Evolutionary conservation across 805 yeast species (phyloP).

Genomic region (Saccharomyces paradoxus): DNA sequence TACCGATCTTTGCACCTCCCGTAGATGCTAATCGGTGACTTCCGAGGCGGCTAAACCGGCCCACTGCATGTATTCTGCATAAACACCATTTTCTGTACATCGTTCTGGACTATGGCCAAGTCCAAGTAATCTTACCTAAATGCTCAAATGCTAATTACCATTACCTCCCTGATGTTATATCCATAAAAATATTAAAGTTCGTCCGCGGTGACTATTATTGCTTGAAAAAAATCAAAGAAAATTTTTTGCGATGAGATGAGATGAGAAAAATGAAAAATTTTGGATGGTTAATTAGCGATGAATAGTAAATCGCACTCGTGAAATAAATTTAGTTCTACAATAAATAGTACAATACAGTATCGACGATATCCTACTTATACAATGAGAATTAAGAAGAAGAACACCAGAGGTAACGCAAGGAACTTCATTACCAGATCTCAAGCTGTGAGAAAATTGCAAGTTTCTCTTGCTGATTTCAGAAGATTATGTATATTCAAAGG

Average conservation of each 20-base stretch:
- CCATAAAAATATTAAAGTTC: background rate
- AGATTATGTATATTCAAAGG: conserved; percentile 97
- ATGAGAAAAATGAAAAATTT: conserved; percentile 14
- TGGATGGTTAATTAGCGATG: background rate
- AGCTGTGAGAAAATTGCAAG: conserved; percentile 85
- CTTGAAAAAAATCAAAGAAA: conserved; percentile 3
- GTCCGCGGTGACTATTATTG: background rate
- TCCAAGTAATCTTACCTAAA: background rate
- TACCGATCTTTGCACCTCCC: conserved; percentile 4
- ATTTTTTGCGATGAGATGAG: conserved; percentile 19
- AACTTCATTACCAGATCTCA: conserved; percentile 90
- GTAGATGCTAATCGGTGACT: background rate
- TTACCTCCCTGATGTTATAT: background rate
- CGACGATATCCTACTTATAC: background rate
- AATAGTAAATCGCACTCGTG: background rate
- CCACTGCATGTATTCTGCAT: background rate
- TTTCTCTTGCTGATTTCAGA: conserved; percentile 92
- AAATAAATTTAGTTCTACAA: background rate
- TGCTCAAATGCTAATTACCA: too few relatives aligned
- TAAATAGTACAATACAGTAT: background rate
- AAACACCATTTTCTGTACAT: background rate
- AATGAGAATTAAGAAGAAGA: conserved; percentile 72
- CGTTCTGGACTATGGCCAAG: background rate
- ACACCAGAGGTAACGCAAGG: conserved; percentile 80
- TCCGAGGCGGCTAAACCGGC: background rate